A percentile compares a stretch with the other conserved stretches of the same genome.
Conservation (phyloP, 2,329 filamentous ascomycete genomes). For the Nothopassalora personata region DNA sequence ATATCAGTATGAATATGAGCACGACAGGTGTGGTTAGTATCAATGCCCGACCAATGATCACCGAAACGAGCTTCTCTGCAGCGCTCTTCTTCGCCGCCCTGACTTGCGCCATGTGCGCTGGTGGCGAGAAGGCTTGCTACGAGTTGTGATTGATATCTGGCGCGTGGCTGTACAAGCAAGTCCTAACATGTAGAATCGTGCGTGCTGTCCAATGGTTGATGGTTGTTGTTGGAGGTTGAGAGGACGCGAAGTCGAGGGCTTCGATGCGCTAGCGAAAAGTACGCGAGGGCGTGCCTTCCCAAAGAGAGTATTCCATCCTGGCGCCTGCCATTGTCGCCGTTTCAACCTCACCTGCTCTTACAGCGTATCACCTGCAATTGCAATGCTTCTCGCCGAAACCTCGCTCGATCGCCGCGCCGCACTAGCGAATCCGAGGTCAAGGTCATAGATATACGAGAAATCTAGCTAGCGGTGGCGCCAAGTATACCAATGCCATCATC, state of each 20-base stretch:
- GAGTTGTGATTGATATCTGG: not conserved
- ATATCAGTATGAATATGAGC: not conserved
- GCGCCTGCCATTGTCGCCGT: not conserved
- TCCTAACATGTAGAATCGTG: conserved; percentile 1
- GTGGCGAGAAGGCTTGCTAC: not conserved
- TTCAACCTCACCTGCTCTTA: not conserved
- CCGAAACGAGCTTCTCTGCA: conserved; percentile 18
- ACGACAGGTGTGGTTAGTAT: not conserved
- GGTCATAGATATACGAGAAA: not conserved
- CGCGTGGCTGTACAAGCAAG: not conserved
- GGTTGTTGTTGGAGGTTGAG: not conserved
- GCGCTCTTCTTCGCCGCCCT: not conserved
- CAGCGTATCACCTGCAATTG: no score
- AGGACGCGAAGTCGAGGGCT: not conserved
- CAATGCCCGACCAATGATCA: conserved; percentile 14
- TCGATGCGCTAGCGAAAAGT: not conserved
- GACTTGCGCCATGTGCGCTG: not conserved
- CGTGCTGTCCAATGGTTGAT: not conserved
- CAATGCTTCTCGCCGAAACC: no score
- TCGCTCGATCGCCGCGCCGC: not conserved
- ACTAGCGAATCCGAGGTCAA: not conserved
- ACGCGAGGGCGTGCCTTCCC: not conserved
- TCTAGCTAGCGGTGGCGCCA: not conserved
- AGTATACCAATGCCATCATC: not conserved
- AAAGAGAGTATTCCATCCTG: not conserved